A percentile compares a stretch with the other conserved stretches of the same genome.
Conservation (phyloP, 331 rosid genomes). For the Malus hybrid region DNA sequence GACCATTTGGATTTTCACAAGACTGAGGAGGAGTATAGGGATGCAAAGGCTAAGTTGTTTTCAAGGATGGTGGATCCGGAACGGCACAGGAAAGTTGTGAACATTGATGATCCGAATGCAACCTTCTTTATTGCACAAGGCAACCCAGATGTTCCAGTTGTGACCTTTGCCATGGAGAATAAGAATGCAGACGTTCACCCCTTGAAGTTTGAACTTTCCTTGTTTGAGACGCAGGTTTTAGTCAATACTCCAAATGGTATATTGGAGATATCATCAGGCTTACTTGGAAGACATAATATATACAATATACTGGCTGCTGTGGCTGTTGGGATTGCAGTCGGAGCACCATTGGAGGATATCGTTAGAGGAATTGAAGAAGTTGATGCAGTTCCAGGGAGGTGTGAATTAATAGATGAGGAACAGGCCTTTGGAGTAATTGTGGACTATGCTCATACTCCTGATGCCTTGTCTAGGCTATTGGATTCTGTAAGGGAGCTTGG, state of each 20-base stretch:
- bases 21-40: constrained; percentile 52
- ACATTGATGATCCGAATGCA: constrained; percentile 74
- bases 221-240: constrained; percentile 95
- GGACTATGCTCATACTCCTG: constrained; percentile 88
- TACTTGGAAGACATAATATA: constrained; percentile 51
- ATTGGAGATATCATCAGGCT: constrained; percentile 85
- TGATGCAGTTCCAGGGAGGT: constrained; percentile 93
- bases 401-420: constrained; percentile 93
- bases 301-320: constrained; percentile 91
- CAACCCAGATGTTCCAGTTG: constrained; percentile 69
- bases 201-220: constrained; percentile 74
- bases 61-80: constrained; percentile 81
- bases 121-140: constrained; percentile 62
- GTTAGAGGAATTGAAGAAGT: constrained; percentile 98
- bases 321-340: constrained; percentile 89
- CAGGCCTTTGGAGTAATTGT: constrained; percentile 93
- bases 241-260: constrained; percentile 87
- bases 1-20: constrained; percentile 47
- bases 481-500: constrained; percentile 93
- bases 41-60: constrained; percentile 60
- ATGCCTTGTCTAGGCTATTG: constrained; percentile 81
- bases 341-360: constrained; percentile 93
- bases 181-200: constrained; percentile 85
- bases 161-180: constrained; percentile 79
- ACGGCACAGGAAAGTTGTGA: constrained; percentile 79